Evolutionary conservation across 1,284 basidiomycete species (phyloP), one percentile per base, ranked within the genome.

Genomic region (Rugosomyces carneus): DNA sequence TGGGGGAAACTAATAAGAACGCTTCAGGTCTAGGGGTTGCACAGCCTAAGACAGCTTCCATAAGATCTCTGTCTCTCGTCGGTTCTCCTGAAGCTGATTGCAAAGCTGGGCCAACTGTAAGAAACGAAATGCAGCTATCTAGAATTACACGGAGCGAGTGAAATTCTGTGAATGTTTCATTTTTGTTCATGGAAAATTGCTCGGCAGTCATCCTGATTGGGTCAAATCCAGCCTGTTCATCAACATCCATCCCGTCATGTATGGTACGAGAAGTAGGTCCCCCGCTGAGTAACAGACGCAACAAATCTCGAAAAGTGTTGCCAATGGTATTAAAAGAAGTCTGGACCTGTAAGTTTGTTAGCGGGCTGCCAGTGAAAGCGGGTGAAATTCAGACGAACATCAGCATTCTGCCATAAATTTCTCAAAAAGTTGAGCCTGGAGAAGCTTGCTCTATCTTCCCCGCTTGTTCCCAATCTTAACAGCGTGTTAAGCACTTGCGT

Each of bases 141-240:
- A 72, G 58, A 21, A 77, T 63, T 35, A 56, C 61, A 3, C 57
- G 59, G 21, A 61, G 51, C 29, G 61, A 57, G 35, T 52, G 52
- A 18, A 55, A 45, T 8, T 65, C 57, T 26, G 63, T 62, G 9
- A 64, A 54, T 45, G 55, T 50, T 42, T 62, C 49, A 43, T 62
- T 48, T 16, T 60, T 53, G 40, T 61, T 60, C 5, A 57, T 51
- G 16, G 57, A 52, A 50, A 59, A 54, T 35, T 49, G 62, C 54
- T 57, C 60, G 65, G 59, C 51, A 8, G 67, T 64, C 11, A 69
- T 75, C 36, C 70, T 67, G 48, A 82, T 76, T 1, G 79, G 73
- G 1, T 67, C 81, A 61, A 90, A 89, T 37, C 76, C 84, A 57
- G 88, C 86, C 19, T 73, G 72, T 40, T 80, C 78, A 15, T 74